Base-by-base conservation (phyloP, 129 eudicot genomes). In the Solidago caesia region DNA sequence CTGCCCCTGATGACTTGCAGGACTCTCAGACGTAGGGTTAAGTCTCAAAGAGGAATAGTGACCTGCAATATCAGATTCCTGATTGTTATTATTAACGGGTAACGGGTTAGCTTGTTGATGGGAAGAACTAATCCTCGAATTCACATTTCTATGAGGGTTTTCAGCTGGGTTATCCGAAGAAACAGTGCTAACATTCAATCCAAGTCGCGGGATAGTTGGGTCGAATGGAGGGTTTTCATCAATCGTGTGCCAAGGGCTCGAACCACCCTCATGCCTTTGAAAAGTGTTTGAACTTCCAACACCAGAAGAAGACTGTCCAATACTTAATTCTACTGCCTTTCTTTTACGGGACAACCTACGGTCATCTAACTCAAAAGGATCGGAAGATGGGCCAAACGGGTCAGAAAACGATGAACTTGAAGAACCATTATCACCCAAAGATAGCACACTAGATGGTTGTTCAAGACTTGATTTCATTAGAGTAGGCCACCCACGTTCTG, bases 261-360 rank as follows among this genome's bases (percentile, higher is more conserved):
- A 67, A 78, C 77, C 77, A 67, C 83, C 78, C 9, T 83, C 96
- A 15, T 78, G 43, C 14, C 80, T 71, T 68, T 77, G 88, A 64
- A 71, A 80, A 65, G 67, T 62, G 76, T 43, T 84, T 27, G 96
- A 83, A 69, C 85, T 82, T 47, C 91, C 91, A 44, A 80, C 80
- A 57, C 79, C 85, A 41, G 98, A 88, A 15, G 82, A 79, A 44
- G 98, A 90, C 46, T 88, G 96, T 5, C 96, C 98, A 4, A 68
- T 67, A 67, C 72, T 79, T 44, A 81, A 89, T 33, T 93, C 98
- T 10, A 82, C 52, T 4, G 88, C 82, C 82, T 94, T 94, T 66
- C 98, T 73, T 79, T 94, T 94, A 59, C 91, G 80, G n/a, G 97
- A 78, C 33, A 83, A 48, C 3, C 85, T 85, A 27, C 82, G 89